Evolutionary conservation across 805 yeast species (phyloP).

Genomic region (Danielia oregonensis): DNA sequence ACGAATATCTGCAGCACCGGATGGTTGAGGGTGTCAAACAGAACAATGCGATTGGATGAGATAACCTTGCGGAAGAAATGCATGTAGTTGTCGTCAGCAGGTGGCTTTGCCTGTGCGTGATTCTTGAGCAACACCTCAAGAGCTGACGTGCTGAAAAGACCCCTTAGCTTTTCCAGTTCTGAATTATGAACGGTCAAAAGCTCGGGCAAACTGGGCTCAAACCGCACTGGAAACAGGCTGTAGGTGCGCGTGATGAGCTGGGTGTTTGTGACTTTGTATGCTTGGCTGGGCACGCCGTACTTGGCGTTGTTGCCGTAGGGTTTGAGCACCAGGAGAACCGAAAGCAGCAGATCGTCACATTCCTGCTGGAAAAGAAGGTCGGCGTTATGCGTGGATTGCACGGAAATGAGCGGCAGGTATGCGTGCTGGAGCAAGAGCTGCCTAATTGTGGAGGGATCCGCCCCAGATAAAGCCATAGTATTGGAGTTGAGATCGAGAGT

Average conservation of each 20-base stretch:
- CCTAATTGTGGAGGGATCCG: slow-evolving; percentile 37
- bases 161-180: slow-evolving; percentile 12
- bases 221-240: slow-evolving; percentile 56
- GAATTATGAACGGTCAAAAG: slow-evolving; percentile 29
- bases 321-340: slow-evolving; percentile 45
- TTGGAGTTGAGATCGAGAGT: background rate
- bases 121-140: slow-evolving; percentile 28
- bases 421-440: slow-evolving; percentile 44
- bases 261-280: slow-evolving; percentile 48
- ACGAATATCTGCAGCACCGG: slow-evolving; percentile 76
- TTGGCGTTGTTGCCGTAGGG: slow-evolving; percentile 56
- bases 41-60: slow-evolving; percentile 57
- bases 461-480: slow-evolving; percentile 18
- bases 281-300: slow-evolving; percentile 36
- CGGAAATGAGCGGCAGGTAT: slow-evolving; percentile 50
- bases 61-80: slow-evolving; percentile 56
- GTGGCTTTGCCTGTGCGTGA: slow-evolving; percentile 3
- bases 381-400: slow-evolving; percentile 45
- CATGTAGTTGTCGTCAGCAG: slow-evolving; percentile 39
- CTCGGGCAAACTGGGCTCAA: slow-evolving; percentile 40
- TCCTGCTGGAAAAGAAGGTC: slow-evolving; percentile 40
- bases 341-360: slow-evolving; percentile 32
- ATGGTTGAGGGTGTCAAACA: slow-evolving; percentile 84
- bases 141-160: slow-evolving; percentile 36
- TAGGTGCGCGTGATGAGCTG: slow-evolving; percentile 47